Conservation (phyloP, 306 rosid species). For the Cucumis cinereus region DNA sequence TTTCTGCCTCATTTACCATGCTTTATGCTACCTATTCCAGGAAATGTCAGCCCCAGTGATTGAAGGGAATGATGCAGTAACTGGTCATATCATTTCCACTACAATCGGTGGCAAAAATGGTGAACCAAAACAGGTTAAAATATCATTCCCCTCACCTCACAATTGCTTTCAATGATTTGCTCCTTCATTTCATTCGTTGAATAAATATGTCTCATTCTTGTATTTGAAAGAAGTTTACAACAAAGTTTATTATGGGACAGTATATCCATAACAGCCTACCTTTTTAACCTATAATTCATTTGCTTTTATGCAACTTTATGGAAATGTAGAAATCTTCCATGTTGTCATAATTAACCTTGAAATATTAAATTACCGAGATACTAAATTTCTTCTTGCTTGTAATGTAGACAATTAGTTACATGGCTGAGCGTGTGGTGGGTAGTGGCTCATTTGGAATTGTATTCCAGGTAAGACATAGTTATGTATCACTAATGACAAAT, state of each 20-base stretch:
- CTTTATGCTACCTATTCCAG: constrained; percentile 39
- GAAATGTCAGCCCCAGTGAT: constrained; percentile 66
- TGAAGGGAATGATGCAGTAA: constrained; percentile 71
- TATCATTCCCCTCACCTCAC: neutral
- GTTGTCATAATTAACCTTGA: neutral
- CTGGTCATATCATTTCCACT: constrained; percentile 88
- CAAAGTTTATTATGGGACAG: neutral
- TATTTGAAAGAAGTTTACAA: neutral
- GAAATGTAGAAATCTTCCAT: neutral
- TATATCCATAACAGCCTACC: neutral
- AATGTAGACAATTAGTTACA: constrained; percentile 96
- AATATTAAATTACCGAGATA: neutral
- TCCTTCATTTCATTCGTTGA: neutral
- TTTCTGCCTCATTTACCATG: neutral
- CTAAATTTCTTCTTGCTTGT: constrained; percentile 17
- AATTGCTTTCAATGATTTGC: constrained; percentile 1
- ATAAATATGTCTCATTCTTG: neutral
- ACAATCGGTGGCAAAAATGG: constrained; percentile 95
- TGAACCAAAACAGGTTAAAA: constrained; percentile 74
- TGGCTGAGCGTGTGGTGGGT: constrained; percentile 98
- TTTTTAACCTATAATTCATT: neutral
- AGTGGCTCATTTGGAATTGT: constrained; percentile 91
- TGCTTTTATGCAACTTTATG: neutral
- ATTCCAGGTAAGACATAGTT: constrained; percentile 55
- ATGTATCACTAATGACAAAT: neutral